A percentile compares a stretch with the other conserved stretches of the same genome.
These are phyloP conservation scores for Pistacia atlantica DNA, from an alignment of 345 rosid species.

Conservation along the genomic window DNA sequence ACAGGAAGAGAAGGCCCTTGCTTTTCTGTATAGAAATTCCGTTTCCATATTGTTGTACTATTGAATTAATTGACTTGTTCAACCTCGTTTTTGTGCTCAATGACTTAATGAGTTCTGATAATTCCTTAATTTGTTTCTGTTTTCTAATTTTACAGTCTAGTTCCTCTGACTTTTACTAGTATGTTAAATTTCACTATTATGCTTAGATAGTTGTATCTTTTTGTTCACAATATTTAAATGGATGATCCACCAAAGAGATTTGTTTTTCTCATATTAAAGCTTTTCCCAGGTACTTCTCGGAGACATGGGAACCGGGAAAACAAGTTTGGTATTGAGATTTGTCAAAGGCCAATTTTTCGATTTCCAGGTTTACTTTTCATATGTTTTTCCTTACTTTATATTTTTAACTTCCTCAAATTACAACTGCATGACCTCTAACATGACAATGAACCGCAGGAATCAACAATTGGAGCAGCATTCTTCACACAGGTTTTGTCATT, in stretches of 20 bases:
- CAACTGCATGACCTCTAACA: slow-evolving; percentile 15
- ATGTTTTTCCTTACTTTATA: neutral
- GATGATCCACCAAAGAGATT: neutral
- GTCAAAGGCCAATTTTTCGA: slow-evolving; percentile 77
- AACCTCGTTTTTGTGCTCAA: neutral
- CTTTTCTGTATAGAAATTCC: neutral
- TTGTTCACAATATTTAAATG: neutral
- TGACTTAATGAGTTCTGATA: neutral
- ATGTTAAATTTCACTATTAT: neutral
- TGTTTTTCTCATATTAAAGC: neutral
- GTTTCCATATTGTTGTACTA: neutral
- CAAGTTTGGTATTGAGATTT: slow-evolving; percentile 74
- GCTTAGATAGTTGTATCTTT: neutral
- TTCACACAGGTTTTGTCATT: slow-evolving; percentile 75
- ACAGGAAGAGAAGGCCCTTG: neutral
- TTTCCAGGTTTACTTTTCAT: slow-evolving; percentile 50
- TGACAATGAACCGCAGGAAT: slow-evolving; percentile 44
- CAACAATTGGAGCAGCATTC: slow-evolving; percentile 86
- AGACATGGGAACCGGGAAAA: slow-evolving; percentile 87
- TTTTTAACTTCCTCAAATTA: neutral
- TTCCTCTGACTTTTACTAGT: neutral
- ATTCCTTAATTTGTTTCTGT: neutral
- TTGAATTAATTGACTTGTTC: neutral
- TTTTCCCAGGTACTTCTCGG: slow-evolving; percentile 70
- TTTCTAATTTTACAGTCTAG: neutral